Conservation (phyloP, 805 yeast species). For the Lipomyces sp. region DNA sequence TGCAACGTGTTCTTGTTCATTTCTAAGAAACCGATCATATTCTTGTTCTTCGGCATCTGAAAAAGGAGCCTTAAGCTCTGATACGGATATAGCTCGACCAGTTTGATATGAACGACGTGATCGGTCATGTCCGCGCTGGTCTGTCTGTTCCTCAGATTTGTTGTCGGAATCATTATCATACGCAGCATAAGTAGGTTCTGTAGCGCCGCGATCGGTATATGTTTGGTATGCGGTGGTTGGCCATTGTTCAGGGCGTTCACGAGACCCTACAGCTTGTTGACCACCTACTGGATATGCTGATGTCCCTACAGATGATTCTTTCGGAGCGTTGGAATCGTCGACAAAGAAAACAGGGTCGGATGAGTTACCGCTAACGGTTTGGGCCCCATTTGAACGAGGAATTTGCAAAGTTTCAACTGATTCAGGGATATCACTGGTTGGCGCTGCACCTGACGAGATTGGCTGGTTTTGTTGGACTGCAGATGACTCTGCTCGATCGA, state of each 20-base stretch:
- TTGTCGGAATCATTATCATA: conserved; percentile 8
- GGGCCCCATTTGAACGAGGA: not conserved
- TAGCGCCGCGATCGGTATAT: conserved; percentile 1
- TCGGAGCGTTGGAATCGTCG: conserved; percentile 18
- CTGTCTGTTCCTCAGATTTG: not conserved
- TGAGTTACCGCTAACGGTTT: conserved; percentile 1
- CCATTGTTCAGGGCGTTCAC: not conserved
- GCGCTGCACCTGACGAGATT: conserved; percentile 14
- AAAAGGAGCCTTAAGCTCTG: conserved; percentile 51
- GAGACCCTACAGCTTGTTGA: not conserved
- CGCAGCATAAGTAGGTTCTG: conserved; percentile 6
- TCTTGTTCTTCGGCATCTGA: conserved; percentile 56
- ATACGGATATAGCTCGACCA: conserved; percentile 39
- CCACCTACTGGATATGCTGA: not conserved
- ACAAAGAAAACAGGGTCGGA: conserved; percentile 18
- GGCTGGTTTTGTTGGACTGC: conserved; percentile 1
- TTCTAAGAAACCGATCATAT: conserved; percentile 58
- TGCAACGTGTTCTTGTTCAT: conserved; percentile 57
- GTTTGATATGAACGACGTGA: not conserved
- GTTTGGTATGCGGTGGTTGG: not conserved
- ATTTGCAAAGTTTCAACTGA: not conserved
- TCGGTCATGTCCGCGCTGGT: not conserved
- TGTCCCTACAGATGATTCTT: not conserved
- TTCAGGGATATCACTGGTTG: not conserved
- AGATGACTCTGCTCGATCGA: not conserved